Conservation (phyloP, 2,329 filamentous ascomycete genomes). For the Sphaerulina vaccinii region DNA sequence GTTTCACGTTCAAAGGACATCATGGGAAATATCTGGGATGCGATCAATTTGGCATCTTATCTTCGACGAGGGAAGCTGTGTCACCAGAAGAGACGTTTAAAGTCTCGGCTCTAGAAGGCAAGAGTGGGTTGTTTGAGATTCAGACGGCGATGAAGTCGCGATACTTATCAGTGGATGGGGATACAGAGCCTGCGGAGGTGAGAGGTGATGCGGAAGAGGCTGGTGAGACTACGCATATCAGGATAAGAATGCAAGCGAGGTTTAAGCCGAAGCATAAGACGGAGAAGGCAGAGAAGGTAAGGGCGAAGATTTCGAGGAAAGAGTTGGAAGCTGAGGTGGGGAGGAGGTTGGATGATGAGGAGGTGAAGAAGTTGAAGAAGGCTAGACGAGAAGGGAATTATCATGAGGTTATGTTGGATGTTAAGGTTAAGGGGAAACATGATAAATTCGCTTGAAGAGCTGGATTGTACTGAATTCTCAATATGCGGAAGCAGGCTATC, state of each 20-base stretch:
- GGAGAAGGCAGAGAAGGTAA: slow-evolving; percentile 77
- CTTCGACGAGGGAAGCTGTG: slow-evolving; percentile 76
- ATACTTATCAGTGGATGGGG: slow-evolving; percentile 61
- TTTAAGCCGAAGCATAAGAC: slow-evolving; percentile 85
- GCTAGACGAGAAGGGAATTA: slow-evolving; percentile 85
- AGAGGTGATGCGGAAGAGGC: slow-evolving; percentile 71
- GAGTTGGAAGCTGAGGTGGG: slow-evolving; percentile 51
- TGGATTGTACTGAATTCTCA: neutral
- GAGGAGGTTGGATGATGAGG: slow-evolving; percentile 60
- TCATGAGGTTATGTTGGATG: slow-evolving; percentile 78
- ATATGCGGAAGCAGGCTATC: neutral
- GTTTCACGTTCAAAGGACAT: slow-evolving; percentile 81
- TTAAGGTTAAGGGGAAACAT: slow-evolving; percentile 90
- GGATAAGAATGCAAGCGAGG: slow-evolving; percentile 89
- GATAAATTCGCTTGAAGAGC: slow-evolving; percentile 65
- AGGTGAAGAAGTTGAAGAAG: slow-evolving; percentile 78
- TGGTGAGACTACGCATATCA: slow-evolving; percentile 68
- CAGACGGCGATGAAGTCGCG: slow-evolving; percentile 54
- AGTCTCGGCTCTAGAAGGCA: slow-evolving; percentile 35
- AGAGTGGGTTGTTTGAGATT: slow-evolving; percentile 30
- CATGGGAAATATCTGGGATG: slow-evolving; percentile 86
- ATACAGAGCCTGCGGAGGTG: slow-evolving; percentile 59
- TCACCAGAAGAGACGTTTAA: slow-evolving; percentile 79
- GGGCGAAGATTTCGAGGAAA: slow-evolving; percentile 79
- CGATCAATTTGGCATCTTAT: slow-evolving; percentile 77